Evolutionary conservation across 2,329 filamentous ascomycete species (phyloP).

Genomic region (Penicillium sp.): DNA sequence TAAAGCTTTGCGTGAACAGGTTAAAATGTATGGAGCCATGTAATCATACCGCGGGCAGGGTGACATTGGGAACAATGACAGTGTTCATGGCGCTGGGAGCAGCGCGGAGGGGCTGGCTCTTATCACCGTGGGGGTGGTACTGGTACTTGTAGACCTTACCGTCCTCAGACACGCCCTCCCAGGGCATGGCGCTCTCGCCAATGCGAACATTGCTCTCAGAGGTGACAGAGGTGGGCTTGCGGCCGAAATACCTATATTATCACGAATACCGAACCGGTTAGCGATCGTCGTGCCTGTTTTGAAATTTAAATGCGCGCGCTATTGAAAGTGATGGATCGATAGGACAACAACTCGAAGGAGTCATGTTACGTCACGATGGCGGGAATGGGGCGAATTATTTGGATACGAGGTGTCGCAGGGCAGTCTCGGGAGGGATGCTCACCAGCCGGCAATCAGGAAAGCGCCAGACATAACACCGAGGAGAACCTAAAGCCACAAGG

Average conservation of each 20-base stretch:
- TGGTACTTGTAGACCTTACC: constrained; percentile 70
- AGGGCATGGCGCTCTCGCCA: constrained; percentile 79
- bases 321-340: not conserved
- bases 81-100: constrained; percentile 94
- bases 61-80: constrained; percentile 90
- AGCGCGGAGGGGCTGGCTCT: constrained; percentile 71
- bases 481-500: constrained; percentile 64
- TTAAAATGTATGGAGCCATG: not conserved
- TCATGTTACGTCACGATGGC: constrained; percentile 13
- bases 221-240: constrained; percentile 78
- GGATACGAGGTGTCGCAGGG: constrained; percentile 10
- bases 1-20: not conserved
- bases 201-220: constrained; percentile 78
- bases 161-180: constrained; percentile 68
- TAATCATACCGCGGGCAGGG: constrained; percentile 73
- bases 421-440: constrained; percentile 23
- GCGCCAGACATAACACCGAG: constrained; percentile 86
- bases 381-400: constrained; percentile 8
- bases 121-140: constrained; percentile 84
- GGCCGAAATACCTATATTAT: constrained; percentile 57
- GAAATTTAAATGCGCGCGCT: constrained; percentile 32
- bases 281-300: constrained; percentile 10
- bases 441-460: constrained; percentile 82
- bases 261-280: constrained; percentile 8
- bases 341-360: not conserved